Conservation (phyloP, 2,329 filamentous ascomycete genomes). For the Aspergillus puulaauensis region DNA sequence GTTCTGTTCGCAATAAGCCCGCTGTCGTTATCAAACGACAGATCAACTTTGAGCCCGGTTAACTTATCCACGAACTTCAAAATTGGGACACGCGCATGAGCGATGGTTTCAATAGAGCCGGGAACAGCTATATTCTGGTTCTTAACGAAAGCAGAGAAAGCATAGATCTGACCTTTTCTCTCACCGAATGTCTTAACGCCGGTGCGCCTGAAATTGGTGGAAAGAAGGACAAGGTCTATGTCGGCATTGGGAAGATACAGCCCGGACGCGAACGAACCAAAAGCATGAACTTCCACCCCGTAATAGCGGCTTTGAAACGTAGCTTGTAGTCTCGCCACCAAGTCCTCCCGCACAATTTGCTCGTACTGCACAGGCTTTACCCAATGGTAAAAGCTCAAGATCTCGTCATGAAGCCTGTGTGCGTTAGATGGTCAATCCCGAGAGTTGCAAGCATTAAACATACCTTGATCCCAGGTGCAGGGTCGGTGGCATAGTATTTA, state of each 20-base stretch:
- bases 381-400: conserved; percentile 84
- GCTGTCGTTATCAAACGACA: conserved; percentile 90
- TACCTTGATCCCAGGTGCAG: conserved; percentile 36
- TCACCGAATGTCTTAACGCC: conserved; percentile 51
- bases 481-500: conserved; percentile 26
- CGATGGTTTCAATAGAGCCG: conserved; percentile 66
- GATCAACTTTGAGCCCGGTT: conserved; percentile 81
- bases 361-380: conserved; percentile 78
- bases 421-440: conserved; percentile 12
- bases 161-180: conserved; percentile 56
- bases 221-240: conserved; percentile 87
- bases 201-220: conserved; percentile 58
- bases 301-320: conserved; percentile 59
- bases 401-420: conserved; percentile 78
- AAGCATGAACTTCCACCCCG: conserved; percentile 67
- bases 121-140: conserved; percentile 57
- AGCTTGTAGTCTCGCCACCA: conserved; percentile 68
- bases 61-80: conserved; percentile 82
- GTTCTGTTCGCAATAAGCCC: conserved; percentile 79
- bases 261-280: conserved; percentile 92
- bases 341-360: conserved; percentile 67
- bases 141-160: conserved; percentile 62
- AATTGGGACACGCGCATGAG: conserved; percentile 79
- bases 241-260: conserved; percentile 78
- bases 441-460: conserved; percentile 12